Evolutionary conservation across 257 asterid species (phyloP).

Genomic region (Voacanga thouarsii): DNA sequence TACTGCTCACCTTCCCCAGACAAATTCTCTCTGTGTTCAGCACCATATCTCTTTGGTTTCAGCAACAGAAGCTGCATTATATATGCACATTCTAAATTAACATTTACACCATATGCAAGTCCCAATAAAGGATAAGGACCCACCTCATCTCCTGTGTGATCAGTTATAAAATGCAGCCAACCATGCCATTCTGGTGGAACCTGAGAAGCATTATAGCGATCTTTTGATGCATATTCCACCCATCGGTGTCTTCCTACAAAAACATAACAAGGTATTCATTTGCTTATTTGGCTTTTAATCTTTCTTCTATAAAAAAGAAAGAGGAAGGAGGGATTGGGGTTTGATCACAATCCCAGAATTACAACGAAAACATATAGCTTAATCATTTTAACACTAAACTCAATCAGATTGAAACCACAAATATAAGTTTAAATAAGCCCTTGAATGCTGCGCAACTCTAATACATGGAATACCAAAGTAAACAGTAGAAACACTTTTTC

Average conservation of each 20-base stretch:
- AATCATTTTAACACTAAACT: neutral
- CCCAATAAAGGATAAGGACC: conserved; percentile 9
- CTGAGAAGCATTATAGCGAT: conserved; percentile 95
- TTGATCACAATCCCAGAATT: neutral
- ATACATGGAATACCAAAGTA: neutral
- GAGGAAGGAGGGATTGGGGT: neutral
- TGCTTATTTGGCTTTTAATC: neutral
- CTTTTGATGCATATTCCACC: conserved; percentile 96
- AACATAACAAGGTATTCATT: conserved; percentile 6
- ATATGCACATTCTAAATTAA: conserved; percentile 20
- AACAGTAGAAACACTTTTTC: neutral
- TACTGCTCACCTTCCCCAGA: conserved; percentile 97
- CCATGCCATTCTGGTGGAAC: conserved; percentile 99
- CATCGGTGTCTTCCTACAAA: conserved; percentile 89
- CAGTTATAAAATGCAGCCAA: conserved; percentile 92
- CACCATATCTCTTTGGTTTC: conserved; percentile 86
- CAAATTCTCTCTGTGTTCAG: conserved; percentile 88
- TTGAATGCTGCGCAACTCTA: too few species aligned
- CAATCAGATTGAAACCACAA: neutral
- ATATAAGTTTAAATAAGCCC: neutral
- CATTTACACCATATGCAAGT: conserved; percentile 7
- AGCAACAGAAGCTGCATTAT: conserved; percentile 71
- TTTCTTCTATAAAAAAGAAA: neutral
- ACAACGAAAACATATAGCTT: neutral
- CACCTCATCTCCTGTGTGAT: conserved; percentile 98